Percentiles rank a stretch among this genome's conserved stretches.
Evolutionary conservation across 169 alveolate genomes (phyloP).

Genomic region (Plasmodium falciparum): DNA sequence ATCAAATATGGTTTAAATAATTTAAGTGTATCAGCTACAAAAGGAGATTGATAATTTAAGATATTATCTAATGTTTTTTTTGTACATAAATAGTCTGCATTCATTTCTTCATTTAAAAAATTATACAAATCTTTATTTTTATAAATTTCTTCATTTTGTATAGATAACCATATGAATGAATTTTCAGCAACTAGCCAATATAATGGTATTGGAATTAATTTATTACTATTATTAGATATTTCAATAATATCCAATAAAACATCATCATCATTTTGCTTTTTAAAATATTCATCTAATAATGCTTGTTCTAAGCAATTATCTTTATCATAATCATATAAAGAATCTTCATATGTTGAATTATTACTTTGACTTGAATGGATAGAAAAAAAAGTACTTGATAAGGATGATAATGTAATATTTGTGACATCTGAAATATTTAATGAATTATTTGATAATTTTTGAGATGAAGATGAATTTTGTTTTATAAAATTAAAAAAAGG

Average conservation of each 20-base stretch:
- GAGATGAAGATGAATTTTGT: conserved; percentile 8
- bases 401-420: conserved; percentile 42
- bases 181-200: conserved; percentile 76
- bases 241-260: conserved; percentile 24
- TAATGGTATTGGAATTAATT: conserved; percentile 66
- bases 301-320: conserved; percentile 57
- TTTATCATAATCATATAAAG: conserved; percentile 57
- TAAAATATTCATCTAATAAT: conserved; percentile 62
- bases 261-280: conserved; percentile 32
- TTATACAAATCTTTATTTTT: conserved; percentile 32
- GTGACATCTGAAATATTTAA: conserved; percentile 22
- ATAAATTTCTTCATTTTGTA: conserved; percentile 65
- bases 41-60: conserved; percentile 68
- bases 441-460: conserved; percentile 4
- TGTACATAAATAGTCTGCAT: conserved; percentile 66
- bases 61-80: conserved; percentile 68
- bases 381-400: conserved; percentile 52
- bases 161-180: conserved; percentile 65
- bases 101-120: conserved; percentile 36
- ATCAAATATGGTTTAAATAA: conserved; percentile 55
- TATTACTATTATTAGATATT: conserved; percentile 46
- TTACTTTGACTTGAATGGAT: conserved; percentile 30
- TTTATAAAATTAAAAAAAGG: conserved; percentile 54
- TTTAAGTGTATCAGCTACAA: conserved; percentile 33
- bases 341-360: conserved; percentile 35